Evolutionary conservation across 2,329 filamentous ascomycete genomes (phyloP).

Genomic region (Metarhizium album): DNA sequence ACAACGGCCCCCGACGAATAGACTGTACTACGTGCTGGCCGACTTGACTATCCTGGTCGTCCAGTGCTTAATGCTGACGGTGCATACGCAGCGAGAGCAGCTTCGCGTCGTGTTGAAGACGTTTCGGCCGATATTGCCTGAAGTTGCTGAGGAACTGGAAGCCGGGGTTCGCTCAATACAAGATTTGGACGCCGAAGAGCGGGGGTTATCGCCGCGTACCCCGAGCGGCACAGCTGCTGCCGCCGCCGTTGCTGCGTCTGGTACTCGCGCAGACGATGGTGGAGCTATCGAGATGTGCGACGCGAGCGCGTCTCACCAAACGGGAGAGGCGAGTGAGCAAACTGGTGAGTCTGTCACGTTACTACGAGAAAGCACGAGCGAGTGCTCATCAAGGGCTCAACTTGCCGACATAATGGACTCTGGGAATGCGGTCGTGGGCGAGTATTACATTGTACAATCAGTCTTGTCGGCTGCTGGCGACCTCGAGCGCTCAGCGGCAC

Average conservation of each 20-base stretch:
- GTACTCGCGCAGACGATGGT: conserved; percentile 21
- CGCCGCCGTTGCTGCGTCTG: conserved; percentile 19
- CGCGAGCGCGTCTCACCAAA: conserved; percentile 8
- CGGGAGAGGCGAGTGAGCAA: conserved; percentile 14
- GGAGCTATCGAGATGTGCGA: conserved; percentile 37
- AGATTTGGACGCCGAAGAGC: conserved; percentile 46
- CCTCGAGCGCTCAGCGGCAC: conserved; percentile 35
- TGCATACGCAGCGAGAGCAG: conserved; percentile 49
- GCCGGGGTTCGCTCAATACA: conserved; percentile 25
- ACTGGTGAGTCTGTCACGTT: conserved; percentile 18
- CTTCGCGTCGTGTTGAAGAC: conserved; percentile 38
- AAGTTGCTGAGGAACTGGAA: conserved; percentile 16
- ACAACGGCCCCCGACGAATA: conserved; percentile 50
- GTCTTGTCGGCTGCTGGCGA: conserved; percentile 36
- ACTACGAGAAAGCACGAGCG: conserved; percentile 14
- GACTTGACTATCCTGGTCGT: conserved; percentile 45
- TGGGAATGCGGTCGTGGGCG: conserved; percentile 42
- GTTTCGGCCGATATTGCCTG: conserved; percentile 22
- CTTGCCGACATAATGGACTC: conserved; percentile 40
- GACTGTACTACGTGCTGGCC: conserved; percentile 41
- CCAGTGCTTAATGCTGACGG: conserved; percentile 54
- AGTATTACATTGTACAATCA: conserved; percentile 42
- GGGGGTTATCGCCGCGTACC: conserved; percentile 28
- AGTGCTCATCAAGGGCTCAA: conserved; percentile 25
- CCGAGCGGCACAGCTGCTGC: conserved; percentile 7